Evolutionary conservation across 305 asterid genomes (phyloP).

Genomic region (Fraxinus baroniana): DNA sequence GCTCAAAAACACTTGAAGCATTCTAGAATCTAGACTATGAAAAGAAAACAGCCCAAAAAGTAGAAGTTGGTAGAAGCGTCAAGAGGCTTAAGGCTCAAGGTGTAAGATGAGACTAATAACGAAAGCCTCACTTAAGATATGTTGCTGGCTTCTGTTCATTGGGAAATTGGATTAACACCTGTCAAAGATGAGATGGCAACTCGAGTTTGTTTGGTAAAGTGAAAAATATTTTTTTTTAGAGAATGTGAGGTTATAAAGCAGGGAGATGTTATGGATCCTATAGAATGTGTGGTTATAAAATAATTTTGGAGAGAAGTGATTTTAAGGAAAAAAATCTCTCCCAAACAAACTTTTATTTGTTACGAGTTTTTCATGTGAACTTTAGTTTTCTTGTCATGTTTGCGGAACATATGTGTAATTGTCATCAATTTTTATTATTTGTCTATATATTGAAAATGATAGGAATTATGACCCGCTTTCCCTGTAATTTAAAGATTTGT

Average conservation of each 20-base stretch:
- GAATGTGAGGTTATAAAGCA: not conserved
- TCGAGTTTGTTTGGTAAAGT: not conserved
- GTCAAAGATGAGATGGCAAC: not conserved
- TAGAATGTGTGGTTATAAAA: no score
- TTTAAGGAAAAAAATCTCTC: no score
- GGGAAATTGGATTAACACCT: constrained; percentile 2
- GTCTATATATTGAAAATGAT: no score
- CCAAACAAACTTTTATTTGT: not conserved
- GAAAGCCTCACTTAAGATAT: not conserved
- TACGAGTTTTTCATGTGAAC: not conserved
- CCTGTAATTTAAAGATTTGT: no score
- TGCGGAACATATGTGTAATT: not conserved
- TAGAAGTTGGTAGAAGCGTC: not conserved
- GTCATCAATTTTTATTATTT: no score
- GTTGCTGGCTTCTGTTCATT: not conserved
- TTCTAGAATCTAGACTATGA: not conserved
- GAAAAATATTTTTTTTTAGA: not conserved
- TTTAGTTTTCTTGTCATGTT: not conserved
- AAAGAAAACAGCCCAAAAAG: not conserved
- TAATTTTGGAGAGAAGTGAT: no score
- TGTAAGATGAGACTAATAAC: not conserved
- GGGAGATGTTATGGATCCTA: not conserved
- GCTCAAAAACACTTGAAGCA: not conserved
- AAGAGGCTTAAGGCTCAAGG: not conserved
- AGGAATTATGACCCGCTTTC: no score